Evolutionary conservation across 148 eudicot species (phyloP).

Genomic region (Persicaria maculosa): DNA sequence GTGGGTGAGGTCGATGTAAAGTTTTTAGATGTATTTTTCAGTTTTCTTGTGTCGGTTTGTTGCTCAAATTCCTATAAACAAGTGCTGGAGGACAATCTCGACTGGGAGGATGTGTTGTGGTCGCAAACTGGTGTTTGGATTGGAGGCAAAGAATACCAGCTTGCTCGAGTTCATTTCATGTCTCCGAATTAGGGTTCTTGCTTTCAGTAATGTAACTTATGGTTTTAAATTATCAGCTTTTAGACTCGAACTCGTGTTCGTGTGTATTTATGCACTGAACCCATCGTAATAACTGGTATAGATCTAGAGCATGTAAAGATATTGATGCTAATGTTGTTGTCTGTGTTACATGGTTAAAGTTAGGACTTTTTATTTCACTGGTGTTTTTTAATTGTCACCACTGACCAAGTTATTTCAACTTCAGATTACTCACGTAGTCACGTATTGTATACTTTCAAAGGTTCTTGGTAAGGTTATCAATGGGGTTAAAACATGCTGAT

Average conservation of each 20-base stretch:
- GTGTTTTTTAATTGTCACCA: background rate
- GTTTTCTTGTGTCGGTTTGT: background rate
- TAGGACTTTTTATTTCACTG: background rate
- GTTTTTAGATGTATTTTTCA: background rate
- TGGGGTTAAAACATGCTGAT: too few relatives aligned
- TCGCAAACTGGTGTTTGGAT: conserved; percentile 64
- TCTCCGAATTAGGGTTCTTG: conserved; percentile 35
- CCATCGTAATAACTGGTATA: conserved; percentile 3
- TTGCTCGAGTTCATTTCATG: conserved; percentile 60
- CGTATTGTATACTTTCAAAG: too few relatives aligned
- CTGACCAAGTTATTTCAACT: background rate
- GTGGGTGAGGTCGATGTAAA: too few relatives aligned
- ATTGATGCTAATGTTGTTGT: conserved; percentile 10
- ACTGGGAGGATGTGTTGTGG: conserved; percentile 74
- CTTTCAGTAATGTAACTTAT: background rate
- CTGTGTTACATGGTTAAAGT: background rate
- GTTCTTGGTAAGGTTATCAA: too few relatives aligned
- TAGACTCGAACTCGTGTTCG: background rate
- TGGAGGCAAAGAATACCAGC: conserved; percentile 53
- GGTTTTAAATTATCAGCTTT: background rate
- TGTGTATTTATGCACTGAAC: conserved; percentile 2
- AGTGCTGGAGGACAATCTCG: conserved; percentile 64
- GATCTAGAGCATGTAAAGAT: conserved; percentile 3
- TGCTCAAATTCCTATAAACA: conserved; percentile 16
- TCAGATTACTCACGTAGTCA: too few relatives aligned